Conservation (phyloP, 108 stramenopile species). For the Discostella pseudostelligera region DNA sequence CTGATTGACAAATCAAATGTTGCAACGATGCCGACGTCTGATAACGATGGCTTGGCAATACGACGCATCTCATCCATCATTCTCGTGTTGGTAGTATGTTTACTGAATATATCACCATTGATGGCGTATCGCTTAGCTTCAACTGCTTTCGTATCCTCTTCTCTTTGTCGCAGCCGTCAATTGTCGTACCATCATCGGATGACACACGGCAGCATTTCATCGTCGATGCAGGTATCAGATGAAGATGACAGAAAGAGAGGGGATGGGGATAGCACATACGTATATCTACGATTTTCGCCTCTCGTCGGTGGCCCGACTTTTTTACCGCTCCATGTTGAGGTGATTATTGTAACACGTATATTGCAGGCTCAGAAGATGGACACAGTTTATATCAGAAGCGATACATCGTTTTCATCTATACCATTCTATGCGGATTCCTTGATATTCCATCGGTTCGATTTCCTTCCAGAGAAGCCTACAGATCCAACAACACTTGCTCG, state of each 20-base stretch:
- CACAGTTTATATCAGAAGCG: constrained; percentile 9
- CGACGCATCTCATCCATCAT: neutral
- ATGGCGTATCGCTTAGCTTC: too few species aligned
- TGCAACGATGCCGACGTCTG: too few species aligned
- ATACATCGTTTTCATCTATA: constrained; percentile 2
- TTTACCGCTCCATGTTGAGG: constrained; percentile 46
- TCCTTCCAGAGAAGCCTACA: constrained; percentile 31
- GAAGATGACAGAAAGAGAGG: neutral
- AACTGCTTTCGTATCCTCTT: too few species aligned
- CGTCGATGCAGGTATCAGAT: neutral
- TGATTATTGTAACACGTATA: constrained; percentile 16
- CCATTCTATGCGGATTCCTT: constrained; percentile 6
- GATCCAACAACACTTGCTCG: constrained; percentile 21
- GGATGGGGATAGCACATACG: too few species aligned
- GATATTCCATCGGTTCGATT: constrained; percentile 38
- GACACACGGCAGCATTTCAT: neutral
- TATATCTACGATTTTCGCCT: constrained; percentile 40
- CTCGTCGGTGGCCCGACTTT: constrained; percentile 45
- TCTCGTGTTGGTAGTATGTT: neutral
- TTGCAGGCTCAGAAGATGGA: neutral
- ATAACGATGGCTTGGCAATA: neutral
- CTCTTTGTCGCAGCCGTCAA: neutral
- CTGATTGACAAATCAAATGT: too few species aligned
- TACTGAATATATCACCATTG: too few species aligned
- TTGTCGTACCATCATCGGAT: neutral